Evolutionary conservation across 768 basidiomycete genomes (phyloP).

Genomic region (Russula virescens): DNA sequence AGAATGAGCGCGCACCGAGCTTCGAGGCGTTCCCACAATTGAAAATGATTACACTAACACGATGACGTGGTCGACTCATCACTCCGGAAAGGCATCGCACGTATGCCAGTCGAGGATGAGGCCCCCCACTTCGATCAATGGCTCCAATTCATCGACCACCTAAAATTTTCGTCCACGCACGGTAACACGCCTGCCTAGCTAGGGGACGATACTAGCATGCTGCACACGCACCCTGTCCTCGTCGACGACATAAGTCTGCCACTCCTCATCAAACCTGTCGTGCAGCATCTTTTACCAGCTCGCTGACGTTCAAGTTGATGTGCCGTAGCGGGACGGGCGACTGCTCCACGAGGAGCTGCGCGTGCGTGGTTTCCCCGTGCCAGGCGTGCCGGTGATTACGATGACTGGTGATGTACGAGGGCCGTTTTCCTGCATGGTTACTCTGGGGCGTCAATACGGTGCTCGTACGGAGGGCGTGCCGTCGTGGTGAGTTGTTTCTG

Average conservation of each 20-base stretch:
- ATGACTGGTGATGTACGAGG: conserved; percentile 52
- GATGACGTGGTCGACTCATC: conserved; percentile 94
- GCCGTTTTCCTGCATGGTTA: conserved; percentile 8
- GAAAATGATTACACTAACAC: conserved; percentile 87
- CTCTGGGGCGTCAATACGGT: not conserved
- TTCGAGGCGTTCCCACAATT: conserved; percentile 87
- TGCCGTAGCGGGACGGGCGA: conserved; percentile 67
- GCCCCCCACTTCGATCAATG: conserved; percentile 50
- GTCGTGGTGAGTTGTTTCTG: too few relatives aligned
- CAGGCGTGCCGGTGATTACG: conserved; percentile 85
- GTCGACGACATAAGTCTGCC: conserved; percentile 91
- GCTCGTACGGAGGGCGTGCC: too few relatives aligned
- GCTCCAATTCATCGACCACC: conserved; percentile 87
- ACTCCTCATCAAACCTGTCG: conserved; percentile 86
- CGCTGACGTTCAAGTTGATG: conserved; percentile 88
- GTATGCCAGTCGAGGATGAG: conserved; percentile 94
- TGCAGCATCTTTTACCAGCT: conserved; percentile 82
- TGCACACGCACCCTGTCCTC: conserved; percentile 84
- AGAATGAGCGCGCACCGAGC: conserved; percentile 56
- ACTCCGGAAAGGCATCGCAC: conserved; percentile 89
- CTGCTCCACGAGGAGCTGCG: conserved; percentile 70
- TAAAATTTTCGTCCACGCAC: conserved; percentile 30
- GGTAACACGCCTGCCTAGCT: too few relatives aligned
- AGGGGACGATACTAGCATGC: not conserved
- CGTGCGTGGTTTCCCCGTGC: conserved; percentile 94